Evolutionary conservation across 352 stramenopile species (phyloP), one percentile per base, ranked within the genome.

Genomic region (Phytopythium oedochilum): DNA sequence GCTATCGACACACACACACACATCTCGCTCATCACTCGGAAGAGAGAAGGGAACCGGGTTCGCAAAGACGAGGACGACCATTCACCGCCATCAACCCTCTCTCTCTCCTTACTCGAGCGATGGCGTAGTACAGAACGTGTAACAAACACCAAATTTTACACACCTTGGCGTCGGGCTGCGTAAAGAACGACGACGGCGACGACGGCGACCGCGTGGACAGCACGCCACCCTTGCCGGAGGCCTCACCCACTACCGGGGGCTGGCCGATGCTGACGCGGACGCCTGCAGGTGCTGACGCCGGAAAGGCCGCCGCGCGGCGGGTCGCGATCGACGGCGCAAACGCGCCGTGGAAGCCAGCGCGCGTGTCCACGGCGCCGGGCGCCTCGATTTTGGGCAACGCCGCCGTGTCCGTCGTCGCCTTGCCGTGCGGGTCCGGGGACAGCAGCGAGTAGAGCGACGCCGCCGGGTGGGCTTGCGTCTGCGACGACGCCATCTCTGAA

Each of bases 111-210:
- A 40, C 35, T 40, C 18, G 35, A 40, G 35, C n/a, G n/a, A n/a
- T n/a, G n/a, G n/a, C n/a, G n/a, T n/a, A n/a, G n/a, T n/a, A n/a
- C n/a, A n/a, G n/a, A n/a, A 43, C 20, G 10, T 7, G n/a, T 31
- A 28, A 20, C 20, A 44, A 5, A 54, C 22, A 35, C 34, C 14
- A 53, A 53, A 29, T 28, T 22, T 22, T 29, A 38, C 34, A 45
- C 48, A 55, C 48, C 48, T 55, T 32, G 18, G 48, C 20, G 18
- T 78, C 69, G 6, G 63, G 43, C 28, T 70, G 62, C 14, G 59
- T 55, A 54, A 78, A 78, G 63, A 81, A 81, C 14, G 68, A 70
- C 20, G 66, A 72, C 1, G 71, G 71, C 1, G 71, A 81, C 12
- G 68, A 78, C 15, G 71, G 71, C 3, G 71, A 81, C 11, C 66